Evolutionary conservation across 192 early-diverging fungal genomes (phyloP).

Genomic region (Coemansia sp.): DNA sequence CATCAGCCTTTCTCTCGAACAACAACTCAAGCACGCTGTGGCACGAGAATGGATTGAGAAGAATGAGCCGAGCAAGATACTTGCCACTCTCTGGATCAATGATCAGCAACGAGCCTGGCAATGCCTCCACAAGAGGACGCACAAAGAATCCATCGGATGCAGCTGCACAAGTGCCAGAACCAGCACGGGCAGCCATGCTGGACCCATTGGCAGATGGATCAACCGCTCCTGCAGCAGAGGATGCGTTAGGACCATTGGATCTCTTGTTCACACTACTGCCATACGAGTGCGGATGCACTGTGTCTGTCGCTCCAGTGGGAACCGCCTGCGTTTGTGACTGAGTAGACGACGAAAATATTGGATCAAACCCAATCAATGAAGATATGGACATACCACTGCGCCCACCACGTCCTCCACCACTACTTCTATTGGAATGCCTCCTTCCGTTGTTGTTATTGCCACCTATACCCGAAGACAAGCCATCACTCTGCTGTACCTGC

Average conservation of each 20-base stretch:
- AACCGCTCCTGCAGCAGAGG: neutral
- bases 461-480: slow-evolving; percentile 4
- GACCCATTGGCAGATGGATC: slow-evolving; percentile 1
- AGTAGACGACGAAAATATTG: neutral
- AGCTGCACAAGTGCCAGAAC: neutral
- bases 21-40: slow-evolving; percentile 46
- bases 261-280: neutral
- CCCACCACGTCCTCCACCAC: neutral
- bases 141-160: slow-evolving; percentile 21
- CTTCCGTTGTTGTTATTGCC: slow-evolving; percentile 14
- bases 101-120: slow-evolving; percentile 42
- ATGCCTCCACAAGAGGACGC: slow-evolving; percentile 31
- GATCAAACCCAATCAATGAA: slow-evolving; percentile 1
- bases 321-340: neutral
- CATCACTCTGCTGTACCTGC: slow-evolving; percentile 26
- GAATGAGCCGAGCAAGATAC: slow-evolving; percentile 38
- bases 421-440: slow-evolving; percentile 11
- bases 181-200: neutral
- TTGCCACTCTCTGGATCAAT: slow-evolving; percentile 37
- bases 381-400: slow-evolving; percentile 33
- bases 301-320: neutral
- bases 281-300: slow-evolving; percentile 2
- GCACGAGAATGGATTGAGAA: slow-evolving; percentile 52
- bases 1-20: slow-evolving; percentile 37
- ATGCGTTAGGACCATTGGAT: neutral